Evolutionary conservation across 2,329 filamentous ascomycete genomes (phyloP).

Genomic region (Neobulgaria alba): DNA sequence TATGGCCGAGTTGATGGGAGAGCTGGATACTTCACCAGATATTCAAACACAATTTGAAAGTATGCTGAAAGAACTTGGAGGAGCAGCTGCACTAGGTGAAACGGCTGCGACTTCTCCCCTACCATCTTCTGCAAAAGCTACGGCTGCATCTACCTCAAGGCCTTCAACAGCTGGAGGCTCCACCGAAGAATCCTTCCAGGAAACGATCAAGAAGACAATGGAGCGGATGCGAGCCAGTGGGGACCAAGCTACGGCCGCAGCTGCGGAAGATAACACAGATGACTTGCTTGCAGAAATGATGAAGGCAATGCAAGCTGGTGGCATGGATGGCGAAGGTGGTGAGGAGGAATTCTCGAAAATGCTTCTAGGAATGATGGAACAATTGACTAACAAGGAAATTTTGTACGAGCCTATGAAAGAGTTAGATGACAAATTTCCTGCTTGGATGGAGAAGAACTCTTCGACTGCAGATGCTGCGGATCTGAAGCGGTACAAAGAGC

Average conservation of each 20-base stretch:
- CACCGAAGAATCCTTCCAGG: constrained; percentile 68
- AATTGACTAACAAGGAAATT: constrained; percentile 96
- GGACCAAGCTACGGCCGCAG: constrained; percentile 71
- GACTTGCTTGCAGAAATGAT: constrained; percentile 89
- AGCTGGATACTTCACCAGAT: constrained; percentile 57
- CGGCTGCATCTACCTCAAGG: constrained; percentile 3
- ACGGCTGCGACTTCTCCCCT: constrained; percentile 15
- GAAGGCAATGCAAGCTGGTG: constrained; percentile 70
- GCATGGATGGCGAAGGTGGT: constrained; percentile 44
- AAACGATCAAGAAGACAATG: constrained; percentile 90
- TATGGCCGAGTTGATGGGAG: constrained; percentile 76
- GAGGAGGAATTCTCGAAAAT: constrained; percentile 92
- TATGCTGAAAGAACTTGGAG: constrained; percentile 65
- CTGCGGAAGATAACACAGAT: constrained; percentile 58
- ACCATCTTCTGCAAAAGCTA: constrained; percentile 9
- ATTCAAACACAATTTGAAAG: constrained; percentile 73
- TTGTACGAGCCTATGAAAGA: constrained; percentile 99
- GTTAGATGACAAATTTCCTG: constrained; percentile 82
- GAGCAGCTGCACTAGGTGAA: constrained; percentile 36
- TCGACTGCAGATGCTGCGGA: constrained; percentile 60
- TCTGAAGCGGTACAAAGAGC: constrained; percentile 69
- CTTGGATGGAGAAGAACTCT: constrained; percentile 75
- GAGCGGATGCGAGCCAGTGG: constrained; percentile 89
- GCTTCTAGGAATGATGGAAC: constrained; percentile 97
- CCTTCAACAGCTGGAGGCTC: constrained; percentile 12